A percentile compares a stretch with the other conserved stretches of the same genome.
Conservation (phyloP, 257 asterid species). For the Striga asiatica region DNA sequence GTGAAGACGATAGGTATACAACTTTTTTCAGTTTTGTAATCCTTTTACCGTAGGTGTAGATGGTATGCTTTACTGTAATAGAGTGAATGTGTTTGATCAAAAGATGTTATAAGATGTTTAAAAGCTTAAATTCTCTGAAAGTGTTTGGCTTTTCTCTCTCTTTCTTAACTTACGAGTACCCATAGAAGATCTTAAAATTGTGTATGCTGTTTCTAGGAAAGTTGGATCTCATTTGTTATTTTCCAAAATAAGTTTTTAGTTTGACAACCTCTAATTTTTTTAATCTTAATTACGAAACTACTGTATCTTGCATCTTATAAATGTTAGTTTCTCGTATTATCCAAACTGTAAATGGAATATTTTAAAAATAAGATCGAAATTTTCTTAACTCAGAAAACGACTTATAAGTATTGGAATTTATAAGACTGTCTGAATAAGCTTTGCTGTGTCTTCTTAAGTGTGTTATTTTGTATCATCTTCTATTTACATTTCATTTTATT, state of each 20-base stretch:
- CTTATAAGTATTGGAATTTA: too few relatives aligned
- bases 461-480: not conserved
- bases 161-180: not conserved
- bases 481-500: not conserved
- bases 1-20: conserved; percentile 48
- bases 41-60: not conserved
- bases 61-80: not conserved
- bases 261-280: too few relatives aligned
- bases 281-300: not conserved
- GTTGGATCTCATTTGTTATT: not conserved
- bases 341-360: not conserved
- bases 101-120: not conserved
- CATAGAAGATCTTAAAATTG: not conserved
- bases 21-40: not conserved
- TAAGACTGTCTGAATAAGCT: too few relatives aligned
- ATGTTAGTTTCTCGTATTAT: too few relatives aligned
- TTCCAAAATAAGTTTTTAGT: not conserved
- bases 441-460: not conserved
- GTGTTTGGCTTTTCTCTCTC: too few relatives aligned
- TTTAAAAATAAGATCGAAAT: not conserved
- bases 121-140: not conserved
- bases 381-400: not conserved
- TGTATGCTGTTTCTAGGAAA: not conserved
- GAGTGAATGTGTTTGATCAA: not conserved
- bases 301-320: too few relatives aligned